Evolutionary conservation across 148 eudicot species (phyloP).

Genomic region (Cornus kousa): DNA sequence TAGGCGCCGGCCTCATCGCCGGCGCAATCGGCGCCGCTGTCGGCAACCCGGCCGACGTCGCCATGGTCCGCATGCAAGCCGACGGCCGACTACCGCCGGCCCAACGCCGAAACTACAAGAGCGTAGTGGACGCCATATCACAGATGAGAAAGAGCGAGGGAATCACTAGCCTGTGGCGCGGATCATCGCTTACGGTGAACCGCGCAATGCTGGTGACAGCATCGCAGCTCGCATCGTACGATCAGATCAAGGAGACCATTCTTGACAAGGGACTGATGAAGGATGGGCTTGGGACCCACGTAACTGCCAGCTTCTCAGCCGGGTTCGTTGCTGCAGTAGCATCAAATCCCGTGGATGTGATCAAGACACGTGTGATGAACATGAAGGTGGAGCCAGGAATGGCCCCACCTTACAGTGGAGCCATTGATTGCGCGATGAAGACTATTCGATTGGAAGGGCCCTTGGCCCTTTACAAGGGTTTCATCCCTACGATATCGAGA

Average conservation of each 20-base stretch:
- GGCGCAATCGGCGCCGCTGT: slow-evolving; percentile 92
- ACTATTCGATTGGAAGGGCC: slow-evolving; percentile 67
- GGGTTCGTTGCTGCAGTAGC: slow-evolving; percentile 94
- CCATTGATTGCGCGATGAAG: slow-evolving; percentile 73
- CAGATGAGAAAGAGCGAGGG: slow-evolving; percentile 68
- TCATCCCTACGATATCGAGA: slow-evolving; percentile 80
- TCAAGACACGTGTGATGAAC: slow-evolving; percentile 89
- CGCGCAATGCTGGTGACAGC: slow-evolving; percentile 93
- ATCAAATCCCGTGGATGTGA: slow-evolving; percentile 86
- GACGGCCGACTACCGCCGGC: slow-evolving; percentile 75
- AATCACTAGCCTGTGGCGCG: slow-evolving; percentile 70
- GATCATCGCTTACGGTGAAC: slow-evolving; percentile 86
- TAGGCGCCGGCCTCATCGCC: slow-evolving; percentile 71
- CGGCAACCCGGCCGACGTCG: slow-evolving; percentile 93
- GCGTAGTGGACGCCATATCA: slow-evolving; percentile 62
- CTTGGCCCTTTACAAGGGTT: slow-evolving; percentile 76
- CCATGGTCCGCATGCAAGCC: slow-evolving; percentile 99
- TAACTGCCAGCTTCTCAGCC: slow-evolving; percentile 79
- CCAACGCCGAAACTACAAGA: slow-evolving; percentile 72
- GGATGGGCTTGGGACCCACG: slow-evolving; percentile 88
- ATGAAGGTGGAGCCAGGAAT: slow-evolving; percentile 64
- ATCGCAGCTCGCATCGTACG: slow-evolving; percentile 83
- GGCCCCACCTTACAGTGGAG: slow-evolving; percentile 63
- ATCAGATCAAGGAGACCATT: slow-evolving; percentile 63
- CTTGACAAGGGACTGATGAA: slow-evolving; percentile 51